These are phyloP conservation scores for Blakeslea trispora DNA, from an alignment of 371 early-diverging fungal genomes.

Conservation along the genomic window DNA sequence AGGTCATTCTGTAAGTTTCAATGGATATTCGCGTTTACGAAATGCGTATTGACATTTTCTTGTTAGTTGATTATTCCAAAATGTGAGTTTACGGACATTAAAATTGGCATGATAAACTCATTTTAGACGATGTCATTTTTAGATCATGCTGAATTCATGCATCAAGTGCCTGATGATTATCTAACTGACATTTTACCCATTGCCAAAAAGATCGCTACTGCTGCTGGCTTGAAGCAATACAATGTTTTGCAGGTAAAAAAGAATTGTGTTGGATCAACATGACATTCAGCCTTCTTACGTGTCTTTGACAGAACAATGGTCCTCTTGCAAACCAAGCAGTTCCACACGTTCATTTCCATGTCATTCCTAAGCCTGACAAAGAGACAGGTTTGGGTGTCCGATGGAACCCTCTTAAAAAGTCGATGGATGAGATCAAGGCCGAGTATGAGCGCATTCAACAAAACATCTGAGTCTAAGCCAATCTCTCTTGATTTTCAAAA, in stretches of 20 bases:
- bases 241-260: slow-evolving; percentile 91
- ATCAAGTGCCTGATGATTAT: slow-evolving; percentile 85
- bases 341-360: slow-evolving; percentile 91
- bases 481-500: too few relatives aligned
- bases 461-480: neutral
- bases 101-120: neutral
- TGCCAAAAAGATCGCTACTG: slow-evolving; percentile 83
- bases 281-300: too few relatives aligned
- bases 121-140: slow-evolving; percentile 13
- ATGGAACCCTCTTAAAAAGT: slow-evolving; percentile 56
- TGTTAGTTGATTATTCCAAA: slow-evolving; percentile 84
- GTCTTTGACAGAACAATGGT: slow-evolving; percentile 77
- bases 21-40: neutral
- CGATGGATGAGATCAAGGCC: slow-evolving; percentile 39
- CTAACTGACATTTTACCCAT: slow-evolving; percentile 82
- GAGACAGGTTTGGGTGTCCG: slow-evolving; percentile 72
- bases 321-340: slow-evolving; percentile 77
- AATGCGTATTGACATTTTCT: neutral
- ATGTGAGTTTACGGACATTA: slow-evolving; percentile 46
- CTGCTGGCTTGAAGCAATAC: slow-evolving; percentile 70
- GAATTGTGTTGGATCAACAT: too few relatives aligned
- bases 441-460: neutral
- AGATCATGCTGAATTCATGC: slow-evolving; percentile 91
- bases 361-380: slow-evolving; percentile 78
- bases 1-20: slow-evolving; percentile 74